Conservation (phyloP, 2,329 filamentous ascomycete genomes). For the Beauveria sp. region DNA sequence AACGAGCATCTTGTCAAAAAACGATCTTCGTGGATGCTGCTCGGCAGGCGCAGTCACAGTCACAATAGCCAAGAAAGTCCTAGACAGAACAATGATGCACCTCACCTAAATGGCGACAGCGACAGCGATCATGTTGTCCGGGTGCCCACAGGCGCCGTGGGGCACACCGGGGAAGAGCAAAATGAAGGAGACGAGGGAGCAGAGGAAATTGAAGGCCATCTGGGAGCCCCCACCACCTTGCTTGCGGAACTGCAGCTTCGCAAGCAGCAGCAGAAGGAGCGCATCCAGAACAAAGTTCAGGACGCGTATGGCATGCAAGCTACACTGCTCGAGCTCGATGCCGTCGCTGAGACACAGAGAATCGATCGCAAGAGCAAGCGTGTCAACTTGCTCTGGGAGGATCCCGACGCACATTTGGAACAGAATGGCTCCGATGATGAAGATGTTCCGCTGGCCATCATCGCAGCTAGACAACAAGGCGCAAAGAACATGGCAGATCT, state of each 20-base stretch:
- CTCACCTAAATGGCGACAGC: neutral
- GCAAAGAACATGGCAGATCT: conserved; percentile 44
- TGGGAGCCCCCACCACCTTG: conserved; percentile 77
- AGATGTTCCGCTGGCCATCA: conserved; percentile 78
- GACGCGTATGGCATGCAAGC: conserved; percentile 68
- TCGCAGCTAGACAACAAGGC: conserved; percentile 56
- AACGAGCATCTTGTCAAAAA: conserved; percentile 32
- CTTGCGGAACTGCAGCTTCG: conserved; percentile 86
- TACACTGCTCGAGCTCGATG: conserved; percentile 83
- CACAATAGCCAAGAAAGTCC: conserved; percentile 22
- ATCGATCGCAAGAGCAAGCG: conserved; percentile 65
- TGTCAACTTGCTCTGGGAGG: conserved; percentile 88
- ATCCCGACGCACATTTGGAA: conserved; percentile 40
- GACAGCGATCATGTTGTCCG: conserved; percentile 16
- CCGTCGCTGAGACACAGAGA: conserved; percentile 77
- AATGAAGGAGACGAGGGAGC: conserved; percentile 35
- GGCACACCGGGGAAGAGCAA: conserved; percentile 16
- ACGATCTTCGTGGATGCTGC: conserved; percentile 40
- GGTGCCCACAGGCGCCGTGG: neutral
- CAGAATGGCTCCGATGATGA: conserved; percentile 57
- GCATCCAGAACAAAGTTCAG: conserved; percentile 55
- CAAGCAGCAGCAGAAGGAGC: conserved; percentile 78
- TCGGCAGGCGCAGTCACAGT: conserved; percentile 32
- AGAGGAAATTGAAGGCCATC: conserved; percentile 43
- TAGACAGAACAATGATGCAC: conserved; percentile 13